These are phyloP conservation scores for Babesia sp. DNA, from an alignment of 169 alveolate genomes.

Conservation along the genomic window DNA sequence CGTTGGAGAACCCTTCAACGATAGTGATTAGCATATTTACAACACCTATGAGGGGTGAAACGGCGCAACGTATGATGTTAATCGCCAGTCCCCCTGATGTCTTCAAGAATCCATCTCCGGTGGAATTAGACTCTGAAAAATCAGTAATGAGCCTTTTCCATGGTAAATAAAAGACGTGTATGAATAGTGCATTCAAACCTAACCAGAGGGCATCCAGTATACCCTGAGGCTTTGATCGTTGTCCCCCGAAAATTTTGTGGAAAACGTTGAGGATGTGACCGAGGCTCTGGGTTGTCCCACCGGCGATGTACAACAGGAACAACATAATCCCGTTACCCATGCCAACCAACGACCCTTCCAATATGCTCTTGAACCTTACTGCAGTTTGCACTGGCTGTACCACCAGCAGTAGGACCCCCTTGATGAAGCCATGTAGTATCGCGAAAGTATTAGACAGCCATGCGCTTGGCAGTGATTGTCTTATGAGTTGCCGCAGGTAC, in stretches of 20 bases:
- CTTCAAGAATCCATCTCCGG: slow-evolving; percentile 40
- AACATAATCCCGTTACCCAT: slow-evolving; percentile 84
- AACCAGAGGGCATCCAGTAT: slow-evolving; percentile 87
- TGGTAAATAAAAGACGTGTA: slow-evolving; percentile 86
- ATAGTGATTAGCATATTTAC: slow-evolving; percentile 83
- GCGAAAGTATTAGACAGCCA: slow-evolving; percentile 88
- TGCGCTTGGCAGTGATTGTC: slow-evolving; percentile 88
- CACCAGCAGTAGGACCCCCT: slow-evolving; percentile 79
- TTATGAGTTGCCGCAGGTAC: slow-evolving; percentile 84
- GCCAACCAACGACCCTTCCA: slow-evolving; percentile 87
- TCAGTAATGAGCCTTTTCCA: slow-evolving; percentile 82
- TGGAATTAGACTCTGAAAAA: slow-evolving; percentile 68
- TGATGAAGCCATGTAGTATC: slow-evolving; percentile 79
- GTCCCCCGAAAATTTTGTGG: slow-evolving; percentile 87
- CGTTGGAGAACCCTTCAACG: slow-evolving; percentile 88
- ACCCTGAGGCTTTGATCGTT: slow-evolving; percentile 86
- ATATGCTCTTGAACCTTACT: slow-evolving; percentile 64
- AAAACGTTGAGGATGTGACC: slow-evolving; percentile 83
- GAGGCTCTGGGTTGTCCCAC: slow-evolving; percentile 86
- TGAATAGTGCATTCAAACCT: slow-evolving; percentile 82
- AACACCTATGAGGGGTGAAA: slow-evolving; percentile 85
- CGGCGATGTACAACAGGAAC: slow-evolving; percentile 81
- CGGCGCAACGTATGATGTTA: slow-evolving; percentile 71
- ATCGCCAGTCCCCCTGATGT: slow-evolving; percentile 56
- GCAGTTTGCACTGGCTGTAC: slow-evolving; percentile 79